These are phyloP conservation scores for Eutypella sp. DNA, from an alignment of 2,329 filamentous ascomycete genomes.

Conservation along the genomic window DNA sequence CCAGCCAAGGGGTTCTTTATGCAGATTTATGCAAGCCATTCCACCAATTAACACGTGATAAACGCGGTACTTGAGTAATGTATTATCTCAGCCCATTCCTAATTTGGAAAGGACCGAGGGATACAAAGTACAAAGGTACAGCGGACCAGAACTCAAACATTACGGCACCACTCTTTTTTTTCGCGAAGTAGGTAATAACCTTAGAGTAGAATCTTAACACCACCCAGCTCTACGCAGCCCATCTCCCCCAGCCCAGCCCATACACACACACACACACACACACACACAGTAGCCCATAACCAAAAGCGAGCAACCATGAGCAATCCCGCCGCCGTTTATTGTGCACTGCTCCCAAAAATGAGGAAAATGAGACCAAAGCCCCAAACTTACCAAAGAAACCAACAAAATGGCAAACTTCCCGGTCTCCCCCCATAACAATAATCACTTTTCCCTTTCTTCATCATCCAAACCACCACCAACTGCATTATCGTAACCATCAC, in stretches of 20 bases:
- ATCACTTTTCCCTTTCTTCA: slow-evolving; percentile 19
- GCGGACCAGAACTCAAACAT: background rate
- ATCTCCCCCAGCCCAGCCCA: too few relatives aligned
- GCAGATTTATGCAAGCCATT: too few relatives aligned
- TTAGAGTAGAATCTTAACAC: background rate
- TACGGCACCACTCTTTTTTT: slow-evolving; percentile 1
- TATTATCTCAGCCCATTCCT: background rate
- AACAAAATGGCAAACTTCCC: slow-evolving; percentile 15
- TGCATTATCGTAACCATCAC: slow-evolving; percentile 13
- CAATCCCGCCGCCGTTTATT: slow-evolving; percentile 21
- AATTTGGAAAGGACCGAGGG: background rate
- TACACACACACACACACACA: too few relatives aligned
- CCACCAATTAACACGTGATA: too few relatives aligned
- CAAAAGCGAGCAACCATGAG: slow-evolving; percentile 18
- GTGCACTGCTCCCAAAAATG: slow-evolving; percentile 24
- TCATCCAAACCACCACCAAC: slow-evolving; percentile 14
- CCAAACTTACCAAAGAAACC: slow-evolving; percentile 27
- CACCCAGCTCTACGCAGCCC: background rate
- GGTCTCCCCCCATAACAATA: slow-evolving; percentile 31
- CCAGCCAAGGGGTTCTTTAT: too few relatives aligned
- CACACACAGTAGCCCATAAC: too few relatives aligned
- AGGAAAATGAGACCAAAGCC: slow-evolving; percentile 32
- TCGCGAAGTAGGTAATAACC: too few relatives aligned
- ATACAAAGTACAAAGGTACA: background rate
- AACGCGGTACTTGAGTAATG: too few relatives aligned